phyloP scores from a whole-genome alignment of 176 grass and related monocot genomes.

The Hyparrhenia diplandra region DNA sequence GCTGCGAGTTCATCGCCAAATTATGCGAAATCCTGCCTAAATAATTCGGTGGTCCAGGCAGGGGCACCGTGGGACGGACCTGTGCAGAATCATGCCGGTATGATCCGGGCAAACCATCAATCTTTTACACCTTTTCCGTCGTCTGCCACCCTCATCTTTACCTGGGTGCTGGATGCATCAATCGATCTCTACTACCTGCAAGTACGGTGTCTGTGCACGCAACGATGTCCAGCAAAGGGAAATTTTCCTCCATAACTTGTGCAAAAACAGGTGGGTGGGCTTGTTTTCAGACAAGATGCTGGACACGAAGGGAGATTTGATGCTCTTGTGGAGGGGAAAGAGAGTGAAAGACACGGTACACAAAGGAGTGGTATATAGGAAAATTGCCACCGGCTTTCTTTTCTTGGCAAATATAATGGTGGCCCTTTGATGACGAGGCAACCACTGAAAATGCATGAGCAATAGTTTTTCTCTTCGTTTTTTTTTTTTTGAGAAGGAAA shows the following conservation, averaged over 20 bases:
- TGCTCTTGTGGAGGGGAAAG: neutral
- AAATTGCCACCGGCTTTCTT: neutral
- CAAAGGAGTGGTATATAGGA: neutral
- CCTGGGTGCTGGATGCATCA: neutral
- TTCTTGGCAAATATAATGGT: too few species aligned
- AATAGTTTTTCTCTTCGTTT: neutral
- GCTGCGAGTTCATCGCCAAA: neutral
- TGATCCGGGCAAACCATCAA: neutral
- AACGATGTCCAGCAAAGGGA: neutral
- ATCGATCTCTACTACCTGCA: neutral
- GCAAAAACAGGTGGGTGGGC: neutral
- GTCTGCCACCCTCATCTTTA: neutral
- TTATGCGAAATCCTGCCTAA: neutral
- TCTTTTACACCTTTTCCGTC: neutral
- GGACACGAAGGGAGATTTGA: neutral
- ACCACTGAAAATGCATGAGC: neutral
- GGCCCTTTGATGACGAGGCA: neutral
- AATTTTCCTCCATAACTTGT: neutral
- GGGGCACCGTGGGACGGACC: neutral
- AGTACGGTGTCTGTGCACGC: neutral
- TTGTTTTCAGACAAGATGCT: neutral
- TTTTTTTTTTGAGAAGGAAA: neutral
- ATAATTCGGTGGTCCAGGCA: slow-evolving; percentile 17
- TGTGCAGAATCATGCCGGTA: slow-evolving; percentile 21
- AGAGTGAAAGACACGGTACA: neutral